Evolutionary conservation across 352 stramenopile species (phyloP), one percentile per base, ranked within the genome.

Genomic region (Aphanomyces stellatus): DNA sequence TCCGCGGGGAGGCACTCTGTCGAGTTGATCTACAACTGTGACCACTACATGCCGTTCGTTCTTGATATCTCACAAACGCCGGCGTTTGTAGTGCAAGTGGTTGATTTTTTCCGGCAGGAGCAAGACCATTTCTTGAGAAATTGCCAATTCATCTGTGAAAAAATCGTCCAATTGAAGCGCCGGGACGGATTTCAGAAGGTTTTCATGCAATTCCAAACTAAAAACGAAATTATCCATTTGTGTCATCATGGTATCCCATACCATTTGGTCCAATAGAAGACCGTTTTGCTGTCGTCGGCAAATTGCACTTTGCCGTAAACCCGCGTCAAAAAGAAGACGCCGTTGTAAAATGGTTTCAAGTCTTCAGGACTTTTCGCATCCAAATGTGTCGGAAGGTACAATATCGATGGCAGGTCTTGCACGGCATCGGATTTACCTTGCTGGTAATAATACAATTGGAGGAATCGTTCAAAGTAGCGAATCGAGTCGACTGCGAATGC

Each of bases 21-120:
- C 24, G 13, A 28, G 43, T 53, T 25, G 22, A 17, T 53, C 22
- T 28, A 53, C 27, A 25, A 2, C 19, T 2, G 13, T 30, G 43
- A 17, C 15, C 22, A 53, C 13, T 53, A 13, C 27, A 25, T 30
- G 19, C 43, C 17, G 43, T 37, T 25, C 19, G 17, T 15, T 6
- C 43, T 61, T 2, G 2, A 46, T 46, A 41, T 51, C 17, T 59
- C 30, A 86, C 24, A 88, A 69, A 3, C 74, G 64, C 35, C 76
- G 81, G 62, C 78, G 78, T 62, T 86, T 83, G 72, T 87, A 90
- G 62, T 88, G 75, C 51, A 88, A 74, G 55, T 88, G 80, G 67
- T 90, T 87, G 72, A 91, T 89, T 68, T 90, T 90, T 65, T 90
- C 81, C 0, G 82, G 82, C 35, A 91, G 67, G 41, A 91, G 49